Conservation (phyloP, 768 basidiomycete species). For the Boletus sp. region DNA sequence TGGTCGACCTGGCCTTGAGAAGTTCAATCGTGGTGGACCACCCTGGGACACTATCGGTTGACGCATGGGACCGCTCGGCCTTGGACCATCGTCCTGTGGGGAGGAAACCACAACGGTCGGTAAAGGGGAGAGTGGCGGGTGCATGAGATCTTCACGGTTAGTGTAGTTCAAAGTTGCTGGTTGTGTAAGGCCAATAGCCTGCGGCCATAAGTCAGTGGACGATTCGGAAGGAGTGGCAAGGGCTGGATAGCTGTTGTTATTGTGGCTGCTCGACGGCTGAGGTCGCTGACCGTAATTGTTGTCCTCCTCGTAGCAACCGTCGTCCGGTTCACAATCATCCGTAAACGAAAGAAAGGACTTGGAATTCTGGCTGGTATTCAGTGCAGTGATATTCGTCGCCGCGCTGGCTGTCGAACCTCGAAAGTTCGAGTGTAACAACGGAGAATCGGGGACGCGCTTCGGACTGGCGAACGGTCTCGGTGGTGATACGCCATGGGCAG, state of each 20-base stretch:
- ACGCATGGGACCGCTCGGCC: conserved; percentile 29
- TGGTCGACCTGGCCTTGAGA: conserved; percentile 59
- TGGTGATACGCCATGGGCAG: conserved; percentile 1
- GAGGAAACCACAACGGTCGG: conserved; percentile 58
- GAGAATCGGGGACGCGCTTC: conserved; percentile 36
- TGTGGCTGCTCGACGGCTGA: neutral
- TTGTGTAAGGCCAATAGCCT: conserved; percentile 4
- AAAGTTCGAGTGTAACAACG: conserved; percentile 49
- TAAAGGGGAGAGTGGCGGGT: conserved; percentile 27
- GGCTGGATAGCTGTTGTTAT: neutral
- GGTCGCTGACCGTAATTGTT: conserved; percentile 34
- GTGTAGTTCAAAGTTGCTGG: conserved; percentile 1
- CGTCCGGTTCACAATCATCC: conserved; percentile 33
- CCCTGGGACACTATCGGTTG: conserved; percentile 39
- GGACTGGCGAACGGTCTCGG: conserved; percentile 8
- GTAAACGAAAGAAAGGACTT: conserved; percentile 28
- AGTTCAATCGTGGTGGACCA: conserved; percentile 45
- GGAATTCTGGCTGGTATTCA: conserved; percentile 13
- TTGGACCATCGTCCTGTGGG: conserved; percentile 28
- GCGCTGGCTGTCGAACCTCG: conserved; percentile 39
- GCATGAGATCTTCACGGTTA: conserved; percentile 15
- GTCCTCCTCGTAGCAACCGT: conserved; percentile 38
- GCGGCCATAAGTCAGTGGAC: conserved; percentile 17
- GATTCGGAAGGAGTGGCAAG: neutral
- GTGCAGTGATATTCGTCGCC: conserved; percentile 20